These are phyloP conservation scores for Mortierella sp. DNA, from an alignment of 371 early-diverging fungal species.

Conservation along the genomic window DNA sequence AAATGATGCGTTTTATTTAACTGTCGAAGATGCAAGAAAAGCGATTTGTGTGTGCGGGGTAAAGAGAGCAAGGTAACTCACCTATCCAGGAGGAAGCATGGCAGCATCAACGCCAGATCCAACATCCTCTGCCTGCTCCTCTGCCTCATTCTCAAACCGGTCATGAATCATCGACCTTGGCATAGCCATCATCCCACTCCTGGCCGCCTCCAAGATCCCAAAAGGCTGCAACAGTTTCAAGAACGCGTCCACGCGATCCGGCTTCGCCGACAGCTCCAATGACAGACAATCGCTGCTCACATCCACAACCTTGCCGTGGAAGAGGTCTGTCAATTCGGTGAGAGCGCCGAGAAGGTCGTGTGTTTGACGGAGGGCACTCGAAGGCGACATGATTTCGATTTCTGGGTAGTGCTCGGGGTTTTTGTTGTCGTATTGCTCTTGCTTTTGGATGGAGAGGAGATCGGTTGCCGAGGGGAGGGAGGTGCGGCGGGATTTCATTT, in stretches of 20 bases:
- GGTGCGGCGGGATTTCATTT: conserved; percentile 52
- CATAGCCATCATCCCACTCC: conserved; percentile 97
- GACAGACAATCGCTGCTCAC: conserved; percentile 85
- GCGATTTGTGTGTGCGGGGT: neutral
- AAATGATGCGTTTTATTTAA: neutral
- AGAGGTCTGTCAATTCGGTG: conserved; percentile 87
- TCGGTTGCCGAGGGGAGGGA: conserved; percentile 10
- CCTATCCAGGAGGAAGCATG: conserved; percentile 93
- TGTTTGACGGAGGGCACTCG: conserved; percentile 71
- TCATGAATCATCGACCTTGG: conserved; percentile 87
- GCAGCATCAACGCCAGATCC: conserved; percentile 83
- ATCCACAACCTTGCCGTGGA: conserved; percentile 92
- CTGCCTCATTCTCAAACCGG: conserved; percentile 70
- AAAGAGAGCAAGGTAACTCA: neutral
- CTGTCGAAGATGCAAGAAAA: neutral
- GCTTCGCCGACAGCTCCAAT: conserved; percentile 90
- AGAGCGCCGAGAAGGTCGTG: conserved; percentile 87
- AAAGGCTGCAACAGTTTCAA: conserved; percentile 92
- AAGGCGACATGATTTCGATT: conserved; percentile 62
- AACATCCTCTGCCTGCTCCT: conserved; percentile 62
- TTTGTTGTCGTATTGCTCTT: conserved; percentile 60
- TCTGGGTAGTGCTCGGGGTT: conserved; percentile 22
- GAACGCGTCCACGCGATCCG: conserved; percentile 89
- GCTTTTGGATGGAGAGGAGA: conserved; percentile 1
- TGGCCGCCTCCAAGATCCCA: conserved; percentile 94